Evolutionary conservation across 768 basidiomycete genomes (phyloP), one percentile per base, ranked within the genome.

Genomic region (Leccinum imitatum): DNA sequence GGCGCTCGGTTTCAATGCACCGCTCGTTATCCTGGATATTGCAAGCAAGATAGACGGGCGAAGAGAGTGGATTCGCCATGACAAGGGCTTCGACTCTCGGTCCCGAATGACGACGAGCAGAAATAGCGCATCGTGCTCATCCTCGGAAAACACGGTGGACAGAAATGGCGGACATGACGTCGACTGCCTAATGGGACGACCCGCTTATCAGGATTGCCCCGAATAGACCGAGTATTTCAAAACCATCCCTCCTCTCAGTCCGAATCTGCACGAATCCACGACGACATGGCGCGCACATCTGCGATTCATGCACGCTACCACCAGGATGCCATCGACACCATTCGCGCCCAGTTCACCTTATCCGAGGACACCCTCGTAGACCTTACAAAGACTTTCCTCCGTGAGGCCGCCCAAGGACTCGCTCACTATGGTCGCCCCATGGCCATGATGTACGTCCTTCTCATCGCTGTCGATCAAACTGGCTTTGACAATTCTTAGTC

Each of bases 381-480:
- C 54, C 89, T 98, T 73, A 87, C 92, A 10, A 76, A 82, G 39
- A 84, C 87, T 30, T 98, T 98, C 74, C 79, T 95, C 35, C 78
- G 83, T 56, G 95, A 98, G 70, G 87, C 94, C 69, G 79, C 81
- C 35, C 69, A 83, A 8, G 97, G 97, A 14, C 77, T 99, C 17
- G 73, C 78, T 3, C 77, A 76, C 65, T 94, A 94, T 77, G 85
- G 84, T 37, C 84, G 89, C 50, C 79, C 89, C 44, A 90, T 96
- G 87, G 93, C 95, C 6, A 97, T 98, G 92, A 94, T 98, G 87
- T 91, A 65, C 58, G 85, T 33, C 17, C 50, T 46, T 31, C 6
- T n/a, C 55, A 21, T 27, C 33, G 1, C 10, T 11, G 1, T 50
- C 21, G 41, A 56, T 48, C 19, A 41, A 56, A 10, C 55, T 15